Percentiles rank a stretch among this genome's conserved stretches.
These are phyloP conservation scores for Heterobasidion parviporum DNA, from an alignment of 1,284 basidiomycete genomes.

Conservation along the genomic window DNA sequence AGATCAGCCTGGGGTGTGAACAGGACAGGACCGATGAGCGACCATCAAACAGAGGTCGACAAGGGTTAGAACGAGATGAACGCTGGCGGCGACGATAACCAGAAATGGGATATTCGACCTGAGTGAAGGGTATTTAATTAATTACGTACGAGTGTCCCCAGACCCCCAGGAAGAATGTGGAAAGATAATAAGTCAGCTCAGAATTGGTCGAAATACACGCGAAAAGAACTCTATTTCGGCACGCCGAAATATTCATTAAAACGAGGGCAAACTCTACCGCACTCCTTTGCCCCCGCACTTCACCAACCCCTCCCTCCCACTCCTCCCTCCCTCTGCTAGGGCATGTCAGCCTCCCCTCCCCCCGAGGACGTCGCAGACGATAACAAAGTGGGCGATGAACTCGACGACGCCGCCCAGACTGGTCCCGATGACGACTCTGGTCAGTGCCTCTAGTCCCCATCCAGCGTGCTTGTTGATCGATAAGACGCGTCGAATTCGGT, in stretches of 20 bases:
- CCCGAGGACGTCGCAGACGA: slow-evolving; percentile 28
- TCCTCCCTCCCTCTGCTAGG: slow-evolving; percentile 14
- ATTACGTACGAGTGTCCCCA: slow-evolving; percentile 13
- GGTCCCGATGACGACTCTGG: slow-evolving; percentile 28
- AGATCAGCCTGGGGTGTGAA: neutral
- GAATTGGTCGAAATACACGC: slow-evolving; percentile 13
- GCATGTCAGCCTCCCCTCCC: slow-evolving; percentile 38
- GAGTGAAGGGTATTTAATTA: slow-evolving; percentile 9
- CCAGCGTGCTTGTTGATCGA: slow-evolving; percentile 17
- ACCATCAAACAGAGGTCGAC: neutral
- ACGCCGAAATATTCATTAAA: slow-evolving; percentile 68
- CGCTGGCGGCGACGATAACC: neutral
- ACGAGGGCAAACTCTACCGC: slow-evolving; percentile 46
- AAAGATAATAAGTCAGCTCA: slow-evolving; percentile 12
- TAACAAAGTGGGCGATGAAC: slow-evolving; percentile 31
- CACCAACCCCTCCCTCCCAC: slow-evolving; percentile 19
- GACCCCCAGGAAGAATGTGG: slow-evolving; percentile 11
- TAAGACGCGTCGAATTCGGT: slow-evolving; percentile 10
- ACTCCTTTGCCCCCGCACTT: slow-evolving; percentile 41
- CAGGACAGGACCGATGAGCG: neutral
- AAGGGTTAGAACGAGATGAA: neutral
- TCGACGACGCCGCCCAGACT: slow-evolving; percentile 29
- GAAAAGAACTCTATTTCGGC: slow-evolving; percentile 45
- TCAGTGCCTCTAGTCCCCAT: slow-evolving; percentile 18
- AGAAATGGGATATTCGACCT: slow-evolving; percentile 12